phyloP scores from a whole-genome alignment of 1,284 basidiomycete genomes.

The Cerrena zonata region DNA sequence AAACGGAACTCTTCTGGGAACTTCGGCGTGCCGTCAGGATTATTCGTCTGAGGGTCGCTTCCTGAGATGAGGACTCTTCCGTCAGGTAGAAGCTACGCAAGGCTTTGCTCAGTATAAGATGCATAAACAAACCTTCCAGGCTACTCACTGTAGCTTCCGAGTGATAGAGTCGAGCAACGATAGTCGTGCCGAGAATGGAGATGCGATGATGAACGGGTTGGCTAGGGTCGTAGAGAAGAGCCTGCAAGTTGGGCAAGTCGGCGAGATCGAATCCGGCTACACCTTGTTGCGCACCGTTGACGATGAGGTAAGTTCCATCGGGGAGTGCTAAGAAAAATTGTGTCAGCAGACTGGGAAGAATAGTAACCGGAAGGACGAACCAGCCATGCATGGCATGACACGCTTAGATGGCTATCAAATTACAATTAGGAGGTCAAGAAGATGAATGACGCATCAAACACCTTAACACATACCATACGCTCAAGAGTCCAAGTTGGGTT shows the following conservation, averaged over 20 bases:
- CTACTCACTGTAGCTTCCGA: constrained; percentile 50
- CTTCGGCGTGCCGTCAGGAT: constrained; percentile 28
- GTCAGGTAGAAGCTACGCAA: constrained; percentile 50
- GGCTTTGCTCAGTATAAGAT: neutral
- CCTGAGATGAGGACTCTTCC: constrained; percentile 70
- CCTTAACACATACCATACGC: constrained; percentile 52
- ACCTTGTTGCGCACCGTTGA: constrained; percentile 65
- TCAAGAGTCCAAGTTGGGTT: constrained; percentile 63
- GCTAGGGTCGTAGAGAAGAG: constrained; percentile 64
- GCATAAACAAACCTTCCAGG: neutral
- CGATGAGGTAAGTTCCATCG: constrained; percentile 67
- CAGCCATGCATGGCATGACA: constrained; percentile 68
- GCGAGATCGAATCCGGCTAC: constrained; percentile 70
- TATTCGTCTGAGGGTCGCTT: constrained; percentile 58
- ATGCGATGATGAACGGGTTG: constrained; percentile 55
- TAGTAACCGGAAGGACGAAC: constrained; percentile 24
- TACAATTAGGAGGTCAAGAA: neutral
- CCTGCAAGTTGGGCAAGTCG: constrained; percentile 55
- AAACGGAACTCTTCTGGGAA: constrained; percentile 69
- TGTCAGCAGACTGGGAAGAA: neutral
- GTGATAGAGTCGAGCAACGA: constrained; percentile 78
- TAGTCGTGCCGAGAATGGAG: constrained; percentile 63
- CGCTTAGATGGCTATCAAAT: constrained; percentile 57
- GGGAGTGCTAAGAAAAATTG: constrained; percentile 61
- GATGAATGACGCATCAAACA: neutral